Conservation (phyloP, 192 early-diverging fungal genomes). For the Gryganskiella cystojenkinii region DNA sequence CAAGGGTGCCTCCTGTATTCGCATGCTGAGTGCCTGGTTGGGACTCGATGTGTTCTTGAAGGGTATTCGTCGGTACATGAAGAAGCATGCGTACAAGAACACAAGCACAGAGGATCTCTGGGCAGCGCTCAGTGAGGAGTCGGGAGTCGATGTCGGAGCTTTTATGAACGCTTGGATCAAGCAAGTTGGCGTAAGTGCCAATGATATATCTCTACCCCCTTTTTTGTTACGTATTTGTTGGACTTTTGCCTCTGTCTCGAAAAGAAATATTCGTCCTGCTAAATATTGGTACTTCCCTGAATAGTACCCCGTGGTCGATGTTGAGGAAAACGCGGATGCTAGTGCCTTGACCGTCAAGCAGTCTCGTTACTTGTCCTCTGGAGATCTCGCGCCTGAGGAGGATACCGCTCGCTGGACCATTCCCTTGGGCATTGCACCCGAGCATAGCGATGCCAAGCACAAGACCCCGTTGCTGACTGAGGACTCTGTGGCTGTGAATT, state of each 20-base stretch:
- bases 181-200: conserved; percentile 77
- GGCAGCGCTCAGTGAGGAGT: conserved; percentile 80
- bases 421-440: conserved; percentile 72
- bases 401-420: conserved; percentile 88
- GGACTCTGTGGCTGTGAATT: conserved; percentile 58
- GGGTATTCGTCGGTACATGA: conserved; percentile 80
- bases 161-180: conserved; percentile 94
- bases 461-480: conserved; percentile 58
- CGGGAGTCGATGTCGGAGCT: conserved; percentile 80
- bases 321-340: conserved; percentile 66
- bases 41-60: conserved; percentile 76
- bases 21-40: conserved; percentile 87
- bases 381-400: conserved; percentile 80
- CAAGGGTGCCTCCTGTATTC: conserved; percentile 94
- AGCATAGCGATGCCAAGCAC: conserved; percentile 6
- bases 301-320: conserved; percentile 83
- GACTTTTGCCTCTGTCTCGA: too few relatives aligned
- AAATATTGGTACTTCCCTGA: not conserved
- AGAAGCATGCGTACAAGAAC: conserved; percentile 87
- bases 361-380: conserved; percentile 86
- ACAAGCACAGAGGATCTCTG: conserved; percentile 91
- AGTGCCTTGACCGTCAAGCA: conserved; percentile 73
- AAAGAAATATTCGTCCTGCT: not conserved
- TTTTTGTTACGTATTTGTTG: too few relatives aligned
- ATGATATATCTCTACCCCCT: too few relatives aligned